Base-by-base conservation (phyloP, 2,329 filamentous ascomycete genomes). In the Pseudonectria buxi region DNA sequence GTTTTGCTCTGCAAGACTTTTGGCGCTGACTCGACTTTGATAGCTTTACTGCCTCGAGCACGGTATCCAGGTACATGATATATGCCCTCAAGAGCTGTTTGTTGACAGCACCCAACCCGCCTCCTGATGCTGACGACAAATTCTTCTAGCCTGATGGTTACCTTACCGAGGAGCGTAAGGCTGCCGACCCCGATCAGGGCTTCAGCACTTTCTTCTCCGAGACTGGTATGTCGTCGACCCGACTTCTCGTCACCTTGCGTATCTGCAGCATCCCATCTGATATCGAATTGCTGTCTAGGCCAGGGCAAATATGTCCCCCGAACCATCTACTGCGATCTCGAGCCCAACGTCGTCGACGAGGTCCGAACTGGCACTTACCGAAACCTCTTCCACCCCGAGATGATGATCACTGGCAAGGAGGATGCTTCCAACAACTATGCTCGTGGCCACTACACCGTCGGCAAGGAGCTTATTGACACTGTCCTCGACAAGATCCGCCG, bases 191-290 rank as follows among this genome's bases (percentile, higher is more conserved):
- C 48, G 92, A 96, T 66, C 86, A 95, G 62, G 92, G 92, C 52
- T 98, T 98, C 81, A 95, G 89, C 77, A 98, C 92, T 59, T 98
- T 98, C 80, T 98, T 98, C 79, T 95, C 90, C 54, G 92, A 98
- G 78, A 96, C 92, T 61, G 90, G 92, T 96, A 86, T 41, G 55
- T 29, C 25, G 36, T 35, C 26, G 27, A 16, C 31, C 28, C 31
- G 32, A n/a, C 27, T 31, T 15, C 18, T 16, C 26, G 32, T 28
- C 13, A 26, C 28, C 14, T 22, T 24, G 16, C 13, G 25, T 6
- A 22, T 31, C 30, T 26, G 15, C 10, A 33, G 24, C 10, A 33
- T 37, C 9, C 24, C 11, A 13, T 10, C 33, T 33, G 43, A 46
- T 57, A 35, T 55, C 44, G 45, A 39, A 47, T 36, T 38, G 14